Percentiles rank a stretch among this genome's conserved stretches.
Conservation (phyloP, 1,284 basidiomycete genomes). For the Fereydounia khargensis region DNA sequence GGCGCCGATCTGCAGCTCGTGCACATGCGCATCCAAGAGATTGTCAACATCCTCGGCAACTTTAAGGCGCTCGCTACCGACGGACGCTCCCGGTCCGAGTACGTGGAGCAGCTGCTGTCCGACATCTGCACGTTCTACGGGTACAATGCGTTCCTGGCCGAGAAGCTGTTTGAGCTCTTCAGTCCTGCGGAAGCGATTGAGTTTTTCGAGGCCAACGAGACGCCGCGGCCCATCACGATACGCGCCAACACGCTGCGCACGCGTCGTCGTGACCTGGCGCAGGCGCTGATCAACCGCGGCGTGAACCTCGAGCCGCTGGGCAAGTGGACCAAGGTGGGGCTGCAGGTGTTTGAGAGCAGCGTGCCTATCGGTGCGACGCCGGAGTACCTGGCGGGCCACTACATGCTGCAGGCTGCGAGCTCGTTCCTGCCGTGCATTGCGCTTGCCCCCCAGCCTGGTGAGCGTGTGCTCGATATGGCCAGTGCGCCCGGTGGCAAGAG, state of each 20-base stretch:
- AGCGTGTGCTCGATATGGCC: slow-evolving; percentile 96
- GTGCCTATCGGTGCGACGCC: slow-evolving; percentile 93
- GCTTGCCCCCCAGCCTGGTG: slow-evolving; percentile 84
- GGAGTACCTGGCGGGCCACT: slow-evolving; percentile 97
- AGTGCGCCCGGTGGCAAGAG: slow-evolving; percentile 97
- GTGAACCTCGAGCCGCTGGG: slow-evolving; percentile 91
- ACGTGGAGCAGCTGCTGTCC: slow-evolving; percentile 83
- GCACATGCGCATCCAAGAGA: slow-evolving; percentile 83
- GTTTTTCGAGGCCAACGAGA: slow-evolving; percentile 98
- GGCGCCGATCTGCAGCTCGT: slow-evolving; percentile 72
- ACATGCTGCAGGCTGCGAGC: slow-evolving; percentile 98
- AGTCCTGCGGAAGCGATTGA: slow-evolving; percentile 84
- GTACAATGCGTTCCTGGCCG: slow-evolving; percentile 91
- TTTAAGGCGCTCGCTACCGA: slow-evolving; percentile 32
- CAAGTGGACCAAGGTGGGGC: slow-evolving; percentile 96
- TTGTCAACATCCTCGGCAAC: slow-evolving; percentile 70
- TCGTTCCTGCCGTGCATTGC: slow-evolving; percentile 99
- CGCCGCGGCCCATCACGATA: slow-evolving; percentile 93
- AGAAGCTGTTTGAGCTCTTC: slow-evolving; percentile 93
- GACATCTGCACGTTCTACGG: slow-evolving; percentile 73
- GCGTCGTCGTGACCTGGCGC: slow-evolving; percentile 87
- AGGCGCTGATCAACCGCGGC: slow-evolving; percentile 89
- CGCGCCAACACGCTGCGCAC: slow-evolving; percentile 95
- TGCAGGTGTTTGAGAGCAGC: slow-evolving; percentile 94
- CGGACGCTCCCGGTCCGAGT: slow-evolving; percentile 77